phyloP scores from a whole-genome alignment of 2,329 filamentous ascomycete species.

The Westerdykella ornata region DNA sequence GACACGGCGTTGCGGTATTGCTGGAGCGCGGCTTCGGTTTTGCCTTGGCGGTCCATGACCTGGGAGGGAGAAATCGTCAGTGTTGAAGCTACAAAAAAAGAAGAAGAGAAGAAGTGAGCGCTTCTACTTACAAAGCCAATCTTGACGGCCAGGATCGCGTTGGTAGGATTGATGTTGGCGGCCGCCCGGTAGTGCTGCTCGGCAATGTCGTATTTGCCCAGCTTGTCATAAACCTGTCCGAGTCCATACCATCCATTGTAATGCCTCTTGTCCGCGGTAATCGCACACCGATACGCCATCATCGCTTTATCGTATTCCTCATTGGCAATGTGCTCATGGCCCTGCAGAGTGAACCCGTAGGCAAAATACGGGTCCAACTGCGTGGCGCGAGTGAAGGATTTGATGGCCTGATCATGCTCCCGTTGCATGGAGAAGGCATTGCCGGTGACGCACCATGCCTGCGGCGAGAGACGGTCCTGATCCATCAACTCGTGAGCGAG shows the following conservation, averaged over 20 bases:
- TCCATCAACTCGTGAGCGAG: slow-evolving; percentile 87
- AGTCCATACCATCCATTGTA: slow-evolving; percentile 98
- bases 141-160: slow-evolving; percentile 85
- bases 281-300: slow-evolving; percentile 75
- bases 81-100: not conserved
- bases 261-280: slow-evolving; percentile 78
- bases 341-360: slow-evolving; percentile 91
- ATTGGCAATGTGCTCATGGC: slow-evolving; percentile 90
- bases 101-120: not conserved
- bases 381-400: slow-evolving; percentile 90
- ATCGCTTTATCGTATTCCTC: slow-evolving; percentile 97
- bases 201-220: slow-evolving; percentile 85
- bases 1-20: slow-evolving; percentile 79
- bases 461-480: slow-evolving; percentile 76
- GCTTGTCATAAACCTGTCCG: slow-evolving; percentile 75
- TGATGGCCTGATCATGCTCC: slow-evolving; percentile 89
- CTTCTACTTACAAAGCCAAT: slow-evolving; percentile 64
- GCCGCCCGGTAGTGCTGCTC: slow-evolving; percentile 87
- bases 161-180: slow-evolving; percentile 83
- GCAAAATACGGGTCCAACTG: slow-evolving; percentile 86
- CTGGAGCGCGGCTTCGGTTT: slow-evolving; percentile 67
- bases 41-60: slow-evolving; percentile 75
- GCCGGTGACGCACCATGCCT: slow-evolving; percentile 92
- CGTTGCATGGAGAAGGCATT: slow-evolving; percentile 90
- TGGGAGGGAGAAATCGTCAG: slow-evolving; percentile 7